Evolutionary conservation across 768 basidiomycete species (phyloP).

Genomic region (Hysterangium stoloniferum): DNA sequence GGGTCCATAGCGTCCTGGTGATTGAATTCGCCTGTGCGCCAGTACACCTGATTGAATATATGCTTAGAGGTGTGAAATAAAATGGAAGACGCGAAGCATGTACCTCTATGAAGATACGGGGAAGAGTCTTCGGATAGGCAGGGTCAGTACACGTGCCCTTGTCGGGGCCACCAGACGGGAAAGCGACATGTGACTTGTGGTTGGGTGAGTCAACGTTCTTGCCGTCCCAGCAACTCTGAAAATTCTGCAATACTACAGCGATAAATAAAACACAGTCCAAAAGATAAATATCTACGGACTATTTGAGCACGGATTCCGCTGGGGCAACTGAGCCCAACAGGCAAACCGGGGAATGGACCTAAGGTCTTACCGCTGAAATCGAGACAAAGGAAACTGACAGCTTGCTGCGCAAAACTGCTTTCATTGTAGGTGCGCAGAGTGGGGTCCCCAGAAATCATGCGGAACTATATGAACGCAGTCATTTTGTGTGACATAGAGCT

Average conservation of each 20-base stretch:
- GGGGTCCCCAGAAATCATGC: conserved; percentile 39
- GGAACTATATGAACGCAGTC: conserved; percentile 11
- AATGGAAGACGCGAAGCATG: not conserved
- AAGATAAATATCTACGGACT: conserved; percentile 18
- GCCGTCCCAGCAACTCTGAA: conserved; percentile 34
- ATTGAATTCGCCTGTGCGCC: conserved; percentile 32
- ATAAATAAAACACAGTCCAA: not conserved
- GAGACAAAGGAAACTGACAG: conserved; percentile 37
- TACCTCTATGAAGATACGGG: conserved; percentile 39
- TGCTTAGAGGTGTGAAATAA: not conserved
- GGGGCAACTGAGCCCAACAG: conserved; percentile 18
- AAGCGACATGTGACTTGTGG: conserved; percentile 34
- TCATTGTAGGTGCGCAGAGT: conserved; percentile 41
- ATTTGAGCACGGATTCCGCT: conserved; percentile 24
- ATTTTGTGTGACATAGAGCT: not conserved
- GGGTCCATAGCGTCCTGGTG: conserved; percentile 32
- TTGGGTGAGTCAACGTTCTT: conserved; percentile 30
- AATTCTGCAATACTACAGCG: conserved; percentile 26
- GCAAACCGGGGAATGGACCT: conserved; percentile 13
- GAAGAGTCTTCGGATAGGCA: conserved; percentile 34
- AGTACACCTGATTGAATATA: conserved; percentile 29
- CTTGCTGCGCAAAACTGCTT: conserved; percentile 30
- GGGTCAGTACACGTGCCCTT: conserved; percentile 42
- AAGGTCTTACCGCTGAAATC: conserved; percentile 25
- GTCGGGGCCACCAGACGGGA: conserved; percentile 30